Evolutionary conservation across 2,329 filamentous ascomycete species (phyloP), one percentile per base, ranked within the genome.

Genomic region (Curvularia spicifera): DNA sequence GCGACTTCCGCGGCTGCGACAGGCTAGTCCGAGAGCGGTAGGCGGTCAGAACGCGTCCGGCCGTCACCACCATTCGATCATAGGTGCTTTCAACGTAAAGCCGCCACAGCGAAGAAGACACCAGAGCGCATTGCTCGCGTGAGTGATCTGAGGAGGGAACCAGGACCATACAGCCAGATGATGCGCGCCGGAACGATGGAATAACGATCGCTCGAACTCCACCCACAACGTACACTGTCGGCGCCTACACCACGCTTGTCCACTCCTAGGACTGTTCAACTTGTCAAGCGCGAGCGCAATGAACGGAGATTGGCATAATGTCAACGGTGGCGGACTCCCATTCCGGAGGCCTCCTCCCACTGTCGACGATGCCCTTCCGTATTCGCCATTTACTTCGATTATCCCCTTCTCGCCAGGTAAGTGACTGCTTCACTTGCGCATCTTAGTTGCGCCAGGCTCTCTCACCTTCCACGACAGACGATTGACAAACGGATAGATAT

Each of bases 371-470:
- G 91, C 91, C 29, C 81, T 95, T 45, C 89, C 90, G n/a, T 93
- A 88, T 77, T 91, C 91, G 51, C 91, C 91, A 24, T 89, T 94
- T 73, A 91, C 89, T 48, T 92, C 90, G 3, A 89, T 93, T 48
- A 84, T 91, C 51, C 91, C 91, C 2, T 91, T 94, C 76, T 86
- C 90, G 74, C 85, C 90, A 65, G 87, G 91, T 93, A 78, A 65
- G 79, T 76, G 57, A 20, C 51, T 57, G 50, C 61, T 60, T 70
- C 63, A 71, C 68, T 47, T 55, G 18, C 33, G 50, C 53, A 51
- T 47, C 18, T 26, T 44, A 46, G 48, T 54, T 53, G 49, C 9
- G 42, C 56, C 24, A 44, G 26, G 39, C 53, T 63, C 63, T 70
- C 60, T 71, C 53, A 69, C 67, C 47, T 63, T 22, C 45, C 33